Evolutionary conservation across 1,284 basidiomycete species (phyloP).

Genomic region (Peniophora sp.): DNA sequence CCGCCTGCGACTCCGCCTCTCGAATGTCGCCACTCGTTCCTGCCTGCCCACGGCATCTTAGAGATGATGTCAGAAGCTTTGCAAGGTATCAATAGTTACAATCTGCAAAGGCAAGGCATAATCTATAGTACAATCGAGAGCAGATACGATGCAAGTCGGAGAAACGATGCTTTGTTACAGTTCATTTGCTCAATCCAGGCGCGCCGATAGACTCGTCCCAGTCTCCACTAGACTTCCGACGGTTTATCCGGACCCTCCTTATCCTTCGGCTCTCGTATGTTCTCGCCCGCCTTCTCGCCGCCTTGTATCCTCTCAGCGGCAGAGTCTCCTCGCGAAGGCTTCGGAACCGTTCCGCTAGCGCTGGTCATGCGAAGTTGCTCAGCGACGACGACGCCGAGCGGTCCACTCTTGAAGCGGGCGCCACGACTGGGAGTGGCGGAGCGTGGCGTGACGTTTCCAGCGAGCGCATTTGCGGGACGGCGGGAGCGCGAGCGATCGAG

Average conservation of each 20-base stretch:
- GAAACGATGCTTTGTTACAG: background rate
- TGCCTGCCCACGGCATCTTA: too few species aligned
- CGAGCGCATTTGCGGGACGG: slow-evolving; percentile 21
- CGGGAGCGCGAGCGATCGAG: slow-evolving; percentile 42
- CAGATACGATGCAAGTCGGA: background rate
- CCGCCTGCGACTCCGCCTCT: too few species aligned
- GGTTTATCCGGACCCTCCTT: slow-evolving; percentile 24
- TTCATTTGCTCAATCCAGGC: background rate
- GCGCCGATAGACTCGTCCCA: background rate
- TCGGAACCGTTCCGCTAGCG: slow-evolving; percentile 20
- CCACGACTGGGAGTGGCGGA: slow-evolving; percentile 18
- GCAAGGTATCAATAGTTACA: background rate
- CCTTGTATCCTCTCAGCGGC: slow-evolving; percentile 4
- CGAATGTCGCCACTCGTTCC: too few species aligned
- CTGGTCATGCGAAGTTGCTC: slow-evolving; percentile 24
- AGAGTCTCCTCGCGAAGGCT: slow-evolving; percentile 9
- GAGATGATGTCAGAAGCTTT: too few species aligned
- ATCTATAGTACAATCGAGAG: background rate
- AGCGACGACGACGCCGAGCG: slow-evolving; percentile 36
- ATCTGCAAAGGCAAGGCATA: background rate
- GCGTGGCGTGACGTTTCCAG: slow-evolving; percentile 15
- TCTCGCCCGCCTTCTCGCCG: slow-evolving; percentile 10
- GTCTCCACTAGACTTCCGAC: slow-evolving; percentile 1
- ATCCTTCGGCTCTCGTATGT: slow-evolving; percentile 22
- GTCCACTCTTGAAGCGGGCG: slow-evolving; percentile 66